Conservation (phyloP, 2,329 filamentous ascomycete species). For the Colletotrichum sidae region DNA sequence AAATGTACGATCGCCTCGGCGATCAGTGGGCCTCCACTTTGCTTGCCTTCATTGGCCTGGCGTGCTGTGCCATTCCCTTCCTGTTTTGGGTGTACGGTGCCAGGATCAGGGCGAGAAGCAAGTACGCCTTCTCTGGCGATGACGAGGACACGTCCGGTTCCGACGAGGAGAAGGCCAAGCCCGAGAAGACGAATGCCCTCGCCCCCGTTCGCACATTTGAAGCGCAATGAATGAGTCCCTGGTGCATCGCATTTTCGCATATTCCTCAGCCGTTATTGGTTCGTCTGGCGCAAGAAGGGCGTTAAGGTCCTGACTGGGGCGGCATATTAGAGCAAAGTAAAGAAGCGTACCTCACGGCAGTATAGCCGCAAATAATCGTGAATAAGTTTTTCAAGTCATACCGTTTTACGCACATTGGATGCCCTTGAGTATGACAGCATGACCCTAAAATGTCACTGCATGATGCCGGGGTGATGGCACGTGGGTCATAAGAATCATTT, state of each 20-base stretch:
- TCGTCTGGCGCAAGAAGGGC: conserved; percentile 18
- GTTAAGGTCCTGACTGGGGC: neutral
- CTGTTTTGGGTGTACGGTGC: conserved; percentile 84
- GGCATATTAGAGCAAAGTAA: conserved; percentile 5
- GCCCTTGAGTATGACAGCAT: too few relatives aligned
- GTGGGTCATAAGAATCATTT: conserved; percentile 2
- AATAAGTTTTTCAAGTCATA: too few relatives aligned
- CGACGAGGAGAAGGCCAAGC: conserved; percentile 53
- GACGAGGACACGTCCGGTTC: conserved; percentile 54
- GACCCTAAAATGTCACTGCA: too few relatives aligned
- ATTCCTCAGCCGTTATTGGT: neutral
- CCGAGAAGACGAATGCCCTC: conserved; percentile 36
- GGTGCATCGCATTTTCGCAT: too few relatives aligned
- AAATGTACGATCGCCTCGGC: conserved; percentile 81
- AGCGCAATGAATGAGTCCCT: conserved; percentile 12
- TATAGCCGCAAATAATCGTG: too few relatives aligned
- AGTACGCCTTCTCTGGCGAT: conserved; percentile 77
- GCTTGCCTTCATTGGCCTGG: conserved; percentile 78
- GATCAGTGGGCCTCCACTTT: conserved; percentile 82
- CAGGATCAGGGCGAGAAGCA: conserved; percentile 74
- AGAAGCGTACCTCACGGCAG: too few relatives aligned
- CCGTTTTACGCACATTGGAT: too few relatives aligned
- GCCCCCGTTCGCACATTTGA: conserved; percentile 28
- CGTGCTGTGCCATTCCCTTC: conserved; percentile 86
- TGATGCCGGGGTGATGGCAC: neutral